Evolutionary conservation across 1,284 basidiomycete species (phyloP), one percentile per base, ranked within the genome.

Genomic region (Pseudozyma tsukubaensis): DNA sequence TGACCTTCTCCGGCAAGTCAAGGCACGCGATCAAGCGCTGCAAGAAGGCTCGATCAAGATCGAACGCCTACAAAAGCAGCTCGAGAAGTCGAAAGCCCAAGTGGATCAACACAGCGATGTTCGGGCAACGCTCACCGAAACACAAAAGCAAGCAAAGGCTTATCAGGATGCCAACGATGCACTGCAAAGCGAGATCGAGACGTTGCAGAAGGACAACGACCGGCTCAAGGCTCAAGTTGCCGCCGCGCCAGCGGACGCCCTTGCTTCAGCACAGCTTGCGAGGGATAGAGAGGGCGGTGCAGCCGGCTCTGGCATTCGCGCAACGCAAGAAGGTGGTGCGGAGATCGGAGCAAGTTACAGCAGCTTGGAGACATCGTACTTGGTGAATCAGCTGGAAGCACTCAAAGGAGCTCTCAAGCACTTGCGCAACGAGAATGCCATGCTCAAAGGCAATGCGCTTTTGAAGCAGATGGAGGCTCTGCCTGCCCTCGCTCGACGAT

Each of bases 141-240:
- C 90, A 9, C 90, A 90, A 83, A 92, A 92, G 83, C 92, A 95
- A 81, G 93, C 96, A 84, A 89, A 91, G 70, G 90, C 91, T 29
- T 94, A 94, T 76, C 92, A 94, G 82, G 94, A 96, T 74, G 93
- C 94, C 1, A 92, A 97, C 87, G 94, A 95, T 76, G 92, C 94
- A 78, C 86, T 98, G 21, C 94, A 97, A 82, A 89, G 90, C 4
- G 96, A 99, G 80, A 86, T 96, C 70, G 94, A 97, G 83, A 84
- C 88, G 9, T 86, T 97, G 63, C 93, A 95, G 84, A 90, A 92
- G 82, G 94, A 97, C 77, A 94, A 94, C 83, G 89, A 88, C 4
- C 92, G 90, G 82, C 87, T 98, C 72, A 93, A 93, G 86, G 87
- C 88, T 14, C 85, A 89, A 76, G n/a, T 62, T 3, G 55, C 59